These are phyloP conservation scores for Podospora tetraspora DNA, from an alignment of 495 filamentous ascomycete species.

Conservation along the genomic window DNA sequence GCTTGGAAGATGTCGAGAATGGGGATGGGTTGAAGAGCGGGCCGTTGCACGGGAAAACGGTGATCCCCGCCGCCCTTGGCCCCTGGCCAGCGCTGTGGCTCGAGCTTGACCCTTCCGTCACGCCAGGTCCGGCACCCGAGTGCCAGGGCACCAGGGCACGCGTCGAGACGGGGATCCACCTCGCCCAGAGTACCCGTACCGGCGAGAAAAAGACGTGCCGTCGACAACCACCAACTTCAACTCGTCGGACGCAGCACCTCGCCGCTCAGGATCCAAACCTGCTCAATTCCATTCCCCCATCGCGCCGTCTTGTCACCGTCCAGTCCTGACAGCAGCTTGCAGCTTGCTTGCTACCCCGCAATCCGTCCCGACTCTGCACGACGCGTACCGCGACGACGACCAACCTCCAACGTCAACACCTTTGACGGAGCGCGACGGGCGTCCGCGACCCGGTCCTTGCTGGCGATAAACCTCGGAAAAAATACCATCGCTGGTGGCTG, in stretches of 20 bases:
- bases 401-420: conserved; percentile 2
- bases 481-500: background rate
- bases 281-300: background rate
- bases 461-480: background rate
- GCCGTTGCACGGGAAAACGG: too few species aligned
- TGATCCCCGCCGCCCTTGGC: too few species aligned
- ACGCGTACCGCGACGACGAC: background rate
- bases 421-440: conserved; percentile 1
- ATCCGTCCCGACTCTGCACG: conserved; percentile 12
- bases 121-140: background rate
- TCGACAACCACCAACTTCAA: background rate
- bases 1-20: background rate
- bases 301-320: background rate
- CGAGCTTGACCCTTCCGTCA: background rate
- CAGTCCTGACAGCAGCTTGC: background rate
- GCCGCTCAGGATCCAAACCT: background rate
- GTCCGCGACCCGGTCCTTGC: background rate
- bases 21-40: too few species aligned
- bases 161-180: background rate
- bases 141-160: background rate
- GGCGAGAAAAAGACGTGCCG: background rate
- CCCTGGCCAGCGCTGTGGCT: background rate
- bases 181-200: background rate
- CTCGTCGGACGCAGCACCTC: background rate
- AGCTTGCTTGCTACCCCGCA: conserved; percentile 12